phyloP scores from a whole-genome alignment of 2,329 filamentous ascomycete species.

The Botrytis byssoidea region DNA sequence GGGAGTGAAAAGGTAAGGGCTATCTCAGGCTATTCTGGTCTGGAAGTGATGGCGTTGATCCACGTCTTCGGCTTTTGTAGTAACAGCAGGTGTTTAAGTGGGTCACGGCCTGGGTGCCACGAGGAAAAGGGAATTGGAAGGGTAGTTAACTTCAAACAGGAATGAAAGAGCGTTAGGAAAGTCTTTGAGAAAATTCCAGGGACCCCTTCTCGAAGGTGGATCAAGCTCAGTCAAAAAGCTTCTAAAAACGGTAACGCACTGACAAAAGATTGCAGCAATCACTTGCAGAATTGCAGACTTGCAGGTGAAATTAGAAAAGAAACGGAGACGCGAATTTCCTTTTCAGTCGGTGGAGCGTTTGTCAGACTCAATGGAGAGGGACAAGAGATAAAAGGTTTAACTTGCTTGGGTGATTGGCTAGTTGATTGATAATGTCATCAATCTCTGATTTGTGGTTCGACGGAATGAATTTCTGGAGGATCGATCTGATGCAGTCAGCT shows the following conservation, averaged over 20 bases:
- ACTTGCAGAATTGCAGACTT: conserved; percentile 16
- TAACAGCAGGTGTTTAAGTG: not conserved
- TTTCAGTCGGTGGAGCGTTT: not conserved
- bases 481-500: conserved; percentile 14
- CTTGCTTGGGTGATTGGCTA: not conserved
- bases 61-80: conserved; percentile 13
- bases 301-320: not conserved
- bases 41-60: conserved; percentile 14
- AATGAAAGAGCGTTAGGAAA: not conserved
- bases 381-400: not conserved
- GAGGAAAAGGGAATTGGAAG: conserved; percentile 18
- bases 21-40: not conserved
- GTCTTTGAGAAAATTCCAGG: conserved; percentile 28
- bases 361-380: not conserved
- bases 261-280: not conserved
- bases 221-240: not conserved
- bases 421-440: not conserved
- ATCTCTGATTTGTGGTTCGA: not conserved
- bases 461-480: conserved; percentile 1
- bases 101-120: conserved; percentile 18
- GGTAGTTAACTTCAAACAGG: not conserved
- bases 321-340: not conserved
- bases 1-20: not conserved
- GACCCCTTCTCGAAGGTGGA: conserved; percentile 25
- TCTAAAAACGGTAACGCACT: conserved; percentile 17